Base-by-base conservation (phyloP, 257 asterid genomes). In the Voacanga thouarsii region DNA sequence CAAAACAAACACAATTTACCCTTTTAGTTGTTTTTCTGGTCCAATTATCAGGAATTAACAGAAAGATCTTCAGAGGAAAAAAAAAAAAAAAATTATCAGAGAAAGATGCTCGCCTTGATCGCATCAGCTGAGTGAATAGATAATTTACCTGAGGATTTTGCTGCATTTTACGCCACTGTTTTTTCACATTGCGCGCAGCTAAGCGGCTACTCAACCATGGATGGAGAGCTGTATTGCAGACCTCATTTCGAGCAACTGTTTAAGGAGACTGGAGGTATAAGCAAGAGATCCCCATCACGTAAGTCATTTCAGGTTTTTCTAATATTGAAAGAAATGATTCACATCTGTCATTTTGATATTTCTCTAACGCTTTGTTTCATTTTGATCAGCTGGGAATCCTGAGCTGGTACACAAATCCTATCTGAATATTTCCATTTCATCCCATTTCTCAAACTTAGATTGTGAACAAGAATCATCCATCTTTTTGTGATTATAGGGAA, bases 121-220 rank as follows among this genome's bases (percentile, higher is more conserved):
- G 37, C 37, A 33, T 33, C 56, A 50, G 10, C 15, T 3, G 12
- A 10, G 18, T 50, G 56, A 50, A 50, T 50, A 50, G 60, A 55
- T 55, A 55, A 55, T 55, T 9, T 55, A 19, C 3, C 24, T 18
- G 6, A 19, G 53, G 53, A 6, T 47, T 56, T 56, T 56, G 33
- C 39, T 60, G 33, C 67, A 24, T 60, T 33, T 53, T 53, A 53
- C 8, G 18, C 3, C 6, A 51, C 14, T 51, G 56, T 11, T 53
- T 53, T 33, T 33, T 33, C 37, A 33, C 37, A 33, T 33, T 33
- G 37, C 37, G 37, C n/a, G 63, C 87, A 93, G 98, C 89, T 94
- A 91, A 94, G 98, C 91, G 90, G 83, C 89, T 94, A 90, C 85
- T 92, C 96, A 12, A 86, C 96, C 77, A 84, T 88, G 89, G 96